phyloP scores from a whole-genome alignment of 148 eudicot species.

The Dysphania ambrosioides region DNA sequence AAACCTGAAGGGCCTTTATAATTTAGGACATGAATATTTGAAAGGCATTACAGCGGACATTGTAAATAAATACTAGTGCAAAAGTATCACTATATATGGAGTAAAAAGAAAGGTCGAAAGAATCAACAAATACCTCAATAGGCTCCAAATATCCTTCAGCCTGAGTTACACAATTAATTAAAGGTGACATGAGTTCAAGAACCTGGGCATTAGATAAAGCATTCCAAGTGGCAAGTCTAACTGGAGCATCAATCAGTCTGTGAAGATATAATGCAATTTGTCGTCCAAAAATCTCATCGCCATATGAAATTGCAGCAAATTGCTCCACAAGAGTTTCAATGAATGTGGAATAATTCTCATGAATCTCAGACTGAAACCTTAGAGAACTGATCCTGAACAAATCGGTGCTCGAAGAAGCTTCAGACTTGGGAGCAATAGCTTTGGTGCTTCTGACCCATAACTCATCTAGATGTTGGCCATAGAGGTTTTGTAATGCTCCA shows the following conservation, averaged over 20 bases:
- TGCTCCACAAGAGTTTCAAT: conserved; percentile 81
- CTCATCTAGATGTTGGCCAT: conserved; percentile 61
- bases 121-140: conserved; percentile 51
- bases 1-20: not conserved
- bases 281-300: conserved; percentile 65
- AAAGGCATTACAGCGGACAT: not conserved
- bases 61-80: not conserved
- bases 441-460: conserved; percentile 25
- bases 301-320: conserved; percentile 84
- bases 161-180: conserved; percentile 49
- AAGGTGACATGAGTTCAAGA: conserved; percentile 82
- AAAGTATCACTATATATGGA: conserved; percentile 19
- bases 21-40: not conserved
- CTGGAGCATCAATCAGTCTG: conserved; percentile 54
- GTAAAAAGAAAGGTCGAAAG: not conserved
- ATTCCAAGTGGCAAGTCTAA: conserved; percentile 77
- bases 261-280: conserved; percentile 80
- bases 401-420: conserved; percentile 16
- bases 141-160: conserved; percentile 84
- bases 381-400: conserved; percentile 26
- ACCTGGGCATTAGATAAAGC: conserved; percentile 65
- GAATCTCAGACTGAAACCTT: conserved; percentile 63
- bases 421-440: conserved; percentile 3
- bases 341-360: conserved; percentile 73
- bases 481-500: conserved; percentile 63